phyloP scores from a whole-genome alignment of 2,329 filamentous ascomycete species.

The Parastagonospora avenae region DNA sequence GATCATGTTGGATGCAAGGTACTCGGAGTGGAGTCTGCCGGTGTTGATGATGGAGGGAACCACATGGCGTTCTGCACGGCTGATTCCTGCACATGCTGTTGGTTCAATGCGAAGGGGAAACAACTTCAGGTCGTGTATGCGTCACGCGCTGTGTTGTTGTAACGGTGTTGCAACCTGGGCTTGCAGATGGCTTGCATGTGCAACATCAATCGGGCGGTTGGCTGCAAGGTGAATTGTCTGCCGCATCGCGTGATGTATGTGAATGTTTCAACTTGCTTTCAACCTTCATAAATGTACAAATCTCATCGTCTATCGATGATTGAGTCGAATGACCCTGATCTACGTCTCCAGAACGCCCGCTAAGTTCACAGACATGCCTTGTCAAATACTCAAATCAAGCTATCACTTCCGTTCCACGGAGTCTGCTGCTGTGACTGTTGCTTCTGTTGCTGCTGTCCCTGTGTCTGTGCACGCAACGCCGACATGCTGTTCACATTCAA shows the following conservation, averaged over 20 bases:
- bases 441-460: constrained; percentile 26
- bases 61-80: too few relatives aligned
- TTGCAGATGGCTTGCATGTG: not conserved
- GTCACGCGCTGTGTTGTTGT: not conserved
- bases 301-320: too few relatives aligned
- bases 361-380: not conserved
- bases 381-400: constrained; percentile 29
- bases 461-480: constrained; percentile 30
- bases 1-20: too few relatives aligned
- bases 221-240: not conserved
- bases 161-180: not conserved
- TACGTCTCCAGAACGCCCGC: too few relatives aligned
- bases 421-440: constrained; percentile 20
- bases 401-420: constrained; percentile 31
- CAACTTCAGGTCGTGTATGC: not conserved
- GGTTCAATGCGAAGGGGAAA: not conserved
- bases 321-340: too few relatives aligned
- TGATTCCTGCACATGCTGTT: not conserved
- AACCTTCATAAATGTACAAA: not conserved
- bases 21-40: too few relatives aligned
- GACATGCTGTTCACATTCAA: constrained; percentile 36
- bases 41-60: too few relatives aligned
- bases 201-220: not conserved
- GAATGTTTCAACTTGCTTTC: not conserved
- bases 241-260: not conserved